These are phyloP conservation scores for Leccinum arenicola DNA, from an alignment of 768 basidiomycete species.

Conservation along the genomic window DNA sequence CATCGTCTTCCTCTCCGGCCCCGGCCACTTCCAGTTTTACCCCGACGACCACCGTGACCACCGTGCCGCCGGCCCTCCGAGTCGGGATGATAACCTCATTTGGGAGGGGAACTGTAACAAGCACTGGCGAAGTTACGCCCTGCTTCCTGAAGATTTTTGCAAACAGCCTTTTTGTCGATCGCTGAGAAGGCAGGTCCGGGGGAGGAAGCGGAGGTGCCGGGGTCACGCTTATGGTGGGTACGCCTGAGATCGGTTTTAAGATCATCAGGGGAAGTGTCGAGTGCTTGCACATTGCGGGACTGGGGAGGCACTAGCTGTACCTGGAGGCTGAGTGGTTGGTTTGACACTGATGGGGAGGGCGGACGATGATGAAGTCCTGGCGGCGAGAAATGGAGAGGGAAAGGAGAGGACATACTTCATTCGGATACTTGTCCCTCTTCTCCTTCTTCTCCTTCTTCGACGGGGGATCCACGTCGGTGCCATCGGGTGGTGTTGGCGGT, in stretches of 20 bases:
- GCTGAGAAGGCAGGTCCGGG: conserved; percentile 24
- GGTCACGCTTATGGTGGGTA: conserved; percentile 17
- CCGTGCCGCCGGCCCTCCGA: conserved; percentile 52
- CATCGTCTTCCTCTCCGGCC: conserved; percentile 45
- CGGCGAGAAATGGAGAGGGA: conserved; percentile 3
- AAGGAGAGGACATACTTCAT: conserved; percentile 42
- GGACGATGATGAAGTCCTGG: conserved; percentile 89
- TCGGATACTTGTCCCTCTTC: conserved; percentile 40
- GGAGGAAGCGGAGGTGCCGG: conserved; percentile 16
- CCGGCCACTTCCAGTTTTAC: conserved; percentile 71
- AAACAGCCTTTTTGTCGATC: conserved; percentile 59
- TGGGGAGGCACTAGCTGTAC: conserved; percentile 80
- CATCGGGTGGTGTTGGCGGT: neutral
- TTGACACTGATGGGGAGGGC: conserved; percentile 82
- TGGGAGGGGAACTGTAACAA: conserved; percentile 27
- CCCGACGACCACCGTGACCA: conserved; percentile 55
- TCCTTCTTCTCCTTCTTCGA: conserved; percentile 42
- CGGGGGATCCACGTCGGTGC: conserved; percentile 29
- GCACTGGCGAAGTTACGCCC: conserved; percentile 17
- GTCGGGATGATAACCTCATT: conserved; percentile 16
- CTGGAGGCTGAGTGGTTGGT: conserved; percentile 87
- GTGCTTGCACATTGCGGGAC: conserved; percentile 45
- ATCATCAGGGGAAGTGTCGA: conserved; percentile 39
- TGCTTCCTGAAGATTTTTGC: conserved; percentile 70
- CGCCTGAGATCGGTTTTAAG: conserved; percentile 27